Base-by-base conservation (phyloP, 1,284 basidiomycete genomes). In the Ustilago lituana region DNA sequence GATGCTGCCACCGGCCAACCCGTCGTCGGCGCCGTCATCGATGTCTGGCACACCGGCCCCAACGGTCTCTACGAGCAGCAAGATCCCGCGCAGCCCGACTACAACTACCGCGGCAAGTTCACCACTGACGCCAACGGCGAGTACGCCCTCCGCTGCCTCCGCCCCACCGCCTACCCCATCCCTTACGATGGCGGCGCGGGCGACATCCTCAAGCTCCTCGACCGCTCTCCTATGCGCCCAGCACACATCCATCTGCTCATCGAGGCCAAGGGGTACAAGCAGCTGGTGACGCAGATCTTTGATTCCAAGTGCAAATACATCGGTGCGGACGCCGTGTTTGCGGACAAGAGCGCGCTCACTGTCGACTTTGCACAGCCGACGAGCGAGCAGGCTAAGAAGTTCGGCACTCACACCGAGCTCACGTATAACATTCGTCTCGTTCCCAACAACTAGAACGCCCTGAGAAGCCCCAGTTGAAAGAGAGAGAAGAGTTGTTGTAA, bases 1-100 rank as follows among this genome's bases (percentile, higher is more conserved):
- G 82, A 72, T 22, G 54, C 63, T 10, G 36, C 55, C 2, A 75
- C 80, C 22, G 83, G 83, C 31, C 71, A 77, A 57, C 83, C 83
- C 3, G 57, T 84, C 8, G 67, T 67, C 1, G 75, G 77, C 29
- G 83, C 82, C 5, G 40, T 68, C 23, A 75, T 84, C 26, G 83
- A 84, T 57, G 66, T 83, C 33, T 84, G 83, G 83, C 82, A 83
- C 68, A 81, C 68, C 33, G 77, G 74, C 3, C 82, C 82, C 15
- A 82, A 84, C 55, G 83, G 83, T 1, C 70, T 82, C 10, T 84
- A 84, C 73, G 83, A 84, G 62, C 74, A 82, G 17, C 83, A 84
- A 63, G 76, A 77, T 17, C 77, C 78, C 8, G 58, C 78, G 4
- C 82, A 83, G 71, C 81, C 83, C 6, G 80, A 83, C 33, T 76